Conservation (phyloP, 306 rosid genomes). For the Dryas drummondii region DNA sequence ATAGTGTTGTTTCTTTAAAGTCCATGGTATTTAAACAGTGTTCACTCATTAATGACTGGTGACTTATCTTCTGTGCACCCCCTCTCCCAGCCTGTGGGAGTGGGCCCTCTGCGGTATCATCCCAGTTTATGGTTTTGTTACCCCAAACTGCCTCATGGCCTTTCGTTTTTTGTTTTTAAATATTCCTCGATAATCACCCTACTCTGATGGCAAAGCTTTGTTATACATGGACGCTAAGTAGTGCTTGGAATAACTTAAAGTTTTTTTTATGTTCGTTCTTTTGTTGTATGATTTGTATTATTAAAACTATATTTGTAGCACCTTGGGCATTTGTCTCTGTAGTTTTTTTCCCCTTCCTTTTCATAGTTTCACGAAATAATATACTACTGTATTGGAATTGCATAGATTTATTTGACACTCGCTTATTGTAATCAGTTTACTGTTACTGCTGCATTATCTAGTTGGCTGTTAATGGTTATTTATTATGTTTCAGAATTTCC, state of each 20-base stretch:
- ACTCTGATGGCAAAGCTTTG: not conserved
- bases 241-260: not conserved
- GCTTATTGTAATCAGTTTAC: not conserved
- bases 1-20: no score
- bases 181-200: not conserved
- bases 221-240: not conserved
- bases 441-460: slow-evolving; percentile 9
- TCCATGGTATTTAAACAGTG: not conserved
- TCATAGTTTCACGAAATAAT: not conserved
- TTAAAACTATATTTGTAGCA: not conserved
- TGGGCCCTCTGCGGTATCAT: no score
- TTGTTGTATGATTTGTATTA: not conserved
- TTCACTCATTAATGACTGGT: not conserved
- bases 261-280: not conserved
- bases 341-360: no score
- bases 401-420: not conserved
- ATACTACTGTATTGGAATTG: not conserved
- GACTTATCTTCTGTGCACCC: no score
- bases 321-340: not conserved
- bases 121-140: no score
- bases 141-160: no score
- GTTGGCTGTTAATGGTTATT: slow-evolving; percentile 18
- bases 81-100: no score
- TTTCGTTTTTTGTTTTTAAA: no score
- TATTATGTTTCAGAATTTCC: slow-evolving; percentile 66